Evolutionary conservation across 768 basidiomycete genomes (phyloP), one percentile per base, ranked within the genome.

Genomic region (Paxillus ammoniavirescens): DNA sequence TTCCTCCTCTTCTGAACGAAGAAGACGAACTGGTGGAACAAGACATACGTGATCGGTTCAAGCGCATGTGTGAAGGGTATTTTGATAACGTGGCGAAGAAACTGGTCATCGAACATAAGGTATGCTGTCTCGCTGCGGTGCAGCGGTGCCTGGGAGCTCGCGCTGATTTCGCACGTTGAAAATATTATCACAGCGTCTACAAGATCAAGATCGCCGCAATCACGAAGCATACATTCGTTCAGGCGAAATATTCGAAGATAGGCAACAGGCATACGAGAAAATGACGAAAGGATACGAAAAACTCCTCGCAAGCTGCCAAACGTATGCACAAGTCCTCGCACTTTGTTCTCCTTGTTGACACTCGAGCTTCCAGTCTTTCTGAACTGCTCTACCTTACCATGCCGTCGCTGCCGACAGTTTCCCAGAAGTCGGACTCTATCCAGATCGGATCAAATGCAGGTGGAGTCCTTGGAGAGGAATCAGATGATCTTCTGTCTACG

Each of bases 211-310:
- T 69, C 87, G 87, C 57, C 81, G 89, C 47, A 99, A 99, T 63
- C 96, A 98, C 66, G 97, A 99, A 75, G 97, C 97, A 53, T 99
- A 99, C 67, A 98, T 99, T 60, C 92, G 95, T 31, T 98, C 95
- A 3, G 97, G 97, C 26, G 96, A 99, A 72, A 98, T 99, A 57
- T 99, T 99, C 61, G 97, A 99, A 66, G 97, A 99, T 69, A 84
- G 97, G 33, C 96, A 98, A 68, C 95, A 98, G 70, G 93, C 91
- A 9, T 99, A 99, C 67, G 97, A 99, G 75, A 94, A 93, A 74
- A 97, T 98, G 91, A 94, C 93, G 37, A 93, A 91, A 71, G 81
- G 85, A 42, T 98, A 98, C 62, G 97, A 99, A 72, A 93, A 95
- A 55, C 73, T 98, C 21, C 81, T 94, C 45, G 76, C 87, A 14